Conservation (phyloP, 2,329 filamentous ascomycete species). For the Penicillium sp. region DNA sequence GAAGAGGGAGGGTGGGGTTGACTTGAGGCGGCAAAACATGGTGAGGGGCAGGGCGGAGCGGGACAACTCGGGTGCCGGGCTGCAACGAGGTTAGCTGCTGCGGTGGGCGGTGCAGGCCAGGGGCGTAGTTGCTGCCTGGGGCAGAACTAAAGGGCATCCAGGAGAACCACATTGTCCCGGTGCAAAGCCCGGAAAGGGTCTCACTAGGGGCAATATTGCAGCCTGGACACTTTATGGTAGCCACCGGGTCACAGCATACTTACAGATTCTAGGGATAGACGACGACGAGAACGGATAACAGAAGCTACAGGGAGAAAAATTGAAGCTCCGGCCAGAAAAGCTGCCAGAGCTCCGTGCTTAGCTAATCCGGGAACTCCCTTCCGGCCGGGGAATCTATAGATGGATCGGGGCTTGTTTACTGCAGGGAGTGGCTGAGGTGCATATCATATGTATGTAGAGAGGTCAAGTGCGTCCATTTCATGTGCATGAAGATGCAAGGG, state of each 20-base stretch:
- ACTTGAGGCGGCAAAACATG: slow-evolving; percentile 45
- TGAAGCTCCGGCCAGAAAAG: slow-evolving; percentile 23
- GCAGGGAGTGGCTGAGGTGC: not conserved
- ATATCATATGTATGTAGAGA: not conserved
- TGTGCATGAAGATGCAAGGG: slow-evolving; percentile 11
- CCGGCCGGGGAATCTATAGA: not conserved
- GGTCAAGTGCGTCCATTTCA: slow-evolving; percentile 7
- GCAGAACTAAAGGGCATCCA: slow-evolving; percentile 3
- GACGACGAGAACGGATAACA: slow-evolving; percentile 10
- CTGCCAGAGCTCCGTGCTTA: slow-evolving; percentile 22
- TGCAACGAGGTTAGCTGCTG: slow-evolving; percentile 25
- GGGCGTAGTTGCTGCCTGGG: slow-evolving; percentile 19
- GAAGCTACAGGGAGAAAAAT: slow-evolving; percentile 23
- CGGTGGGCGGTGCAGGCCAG: slow-evolving; percentile 17
- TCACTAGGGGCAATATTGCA: not conserved
- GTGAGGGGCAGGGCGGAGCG: slow-evolving; percentile 36
- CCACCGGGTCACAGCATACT: slow-evolving; percentile 6
- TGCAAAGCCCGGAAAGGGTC: not conserved
- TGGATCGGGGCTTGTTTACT: too few relatives aligned
- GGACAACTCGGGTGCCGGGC: slow-evolving; percentile 27
- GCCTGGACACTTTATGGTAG: not conserved
- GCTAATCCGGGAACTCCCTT: slow-evolving; percentile 9
- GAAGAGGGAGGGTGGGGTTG: slow-evolving; percentile 47
- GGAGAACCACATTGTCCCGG: slow-evolving; percentile 10
- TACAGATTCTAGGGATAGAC: slow-evolving; percentile 19